Percentiles rank a stretch among this genome's conserved stretches.
Conservation (phyloP, 2,329 filamentous ascomycete genomes). For the Ophiocordyceps australis region DNA sequence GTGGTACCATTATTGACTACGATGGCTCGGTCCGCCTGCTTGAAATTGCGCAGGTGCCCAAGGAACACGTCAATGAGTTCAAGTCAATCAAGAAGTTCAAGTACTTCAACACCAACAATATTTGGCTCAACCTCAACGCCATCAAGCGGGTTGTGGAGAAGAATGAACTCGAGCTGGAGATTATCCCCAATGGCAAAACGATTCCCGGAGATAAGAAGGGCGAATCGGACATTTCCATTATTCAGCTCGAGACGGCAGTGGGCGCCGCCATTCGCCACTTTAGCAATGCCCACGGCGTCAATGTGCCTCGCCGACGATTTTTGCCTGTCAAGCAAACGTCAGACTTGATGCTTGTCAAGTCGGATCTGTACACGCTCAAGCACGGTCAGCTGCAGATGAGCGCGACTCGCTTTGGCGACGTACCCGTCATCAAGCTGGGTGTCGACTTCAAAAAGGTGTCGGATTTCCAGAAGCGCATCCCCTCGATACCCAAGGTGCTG, state of each 20-base stretch:
- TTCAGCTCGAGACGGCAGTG: conserved; percentile 96
- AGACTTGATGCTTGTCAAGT: conserved; percentile 98
- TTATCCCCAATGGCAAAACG: conserved; percentile 97
- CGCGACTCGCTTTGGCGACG: conserved; percentile 87
- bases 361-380: conserved; percentile 95
- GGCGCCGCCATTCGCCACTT: conserved; percentile 98
- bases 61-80: conserved; percentile 99
- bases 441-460: conserved; percentile 99
- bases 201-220: conserved; percentile 99
- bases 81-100: conserved; percentile 99
- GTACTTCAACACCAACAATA: conserved; percentile 99
- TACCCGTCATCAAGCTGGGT: conserved; percentile 95
- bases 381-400: conserved; percentile 97
- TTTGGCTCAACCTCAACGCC: conserved; percentile 96
- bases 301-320: conserved; percentile 94
- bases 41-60: conserved; percentile 97
- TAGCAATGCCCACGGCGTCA: conserved; percentile 96
- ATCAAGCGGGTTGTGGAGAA: conserved; percentile 98
- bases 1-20: conserved; percentile 99
- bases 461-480: conserved; percentile 78
- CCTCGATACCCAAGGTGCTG: conserved; percentile 77
- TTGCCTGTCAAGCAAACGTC: conserved; percentile 99
- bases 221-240: conserved; percentile 91
- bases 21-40: conserved; percentile 92
- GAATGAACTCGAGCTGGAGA: conserved; percentile 97